Evolutionary conservation across 306 rosid species (phyloP).

Genomic region (Rosa rugosa): DNA sequence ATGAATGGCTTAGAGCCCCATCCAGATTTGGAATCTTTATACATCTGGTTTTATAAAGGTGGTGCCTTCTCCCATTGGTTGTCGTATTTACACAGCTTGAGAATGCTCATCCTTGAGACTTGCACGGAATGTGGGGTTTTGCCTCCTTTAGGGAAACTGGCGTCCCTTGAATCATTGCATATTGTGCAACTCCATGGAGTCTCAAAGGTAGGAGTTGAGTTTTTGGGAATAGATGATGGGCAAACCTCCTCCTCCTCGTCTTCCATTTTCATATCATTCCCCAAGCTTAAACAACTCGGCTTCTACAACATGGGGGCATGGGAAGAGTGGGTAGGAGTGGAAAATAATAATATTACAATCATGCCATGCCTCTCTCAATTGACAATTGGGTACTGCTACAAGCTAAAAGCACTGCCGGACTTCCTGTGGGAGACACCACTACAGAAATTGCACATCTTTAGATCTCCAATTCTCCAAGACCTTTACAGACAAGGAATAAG

Average conservation of each 20-base stretch:
- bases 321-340: too few relatives aligned
- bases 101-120: accelerated
- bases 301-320: too few relatives aligned
- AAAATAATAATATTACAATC: not conserved
- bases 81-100: slow-evolving; percentile 1
- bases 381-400: not conserved
- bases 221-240: not conserved
- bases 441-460: too few relatives aligned
- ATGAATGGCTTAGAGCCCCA: slow-evolving; percentile 12
- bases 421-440: slow-evolving; percentile 17
- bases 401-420: not conserved
- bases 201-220: slow-evolving; percentile 9
- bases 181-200: too few relatives aligned
- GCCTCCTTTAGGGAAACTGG: too few relatives aligned
- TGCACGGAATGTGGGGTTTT: slow-evolving; percentile 15
- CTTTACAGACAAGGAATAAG: too few relatives aligned
- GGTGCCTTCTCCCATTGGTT: not conserved
- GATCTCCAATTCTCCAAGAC: too few relatives aligned
- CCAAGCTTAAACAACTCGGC: not conserved
- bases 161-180: not conserved
- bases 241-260: not conserved
- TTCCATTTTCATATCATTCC: not conserved
- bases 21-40: not conserved
- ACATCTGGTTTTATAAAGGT: accelerated
- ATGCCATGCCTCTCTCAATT: slow-evolving; percentile 8